phyloP scores from a whole-genome alignment of 805 yeast species.

The Wickerhamomyces bovis region DNA sequence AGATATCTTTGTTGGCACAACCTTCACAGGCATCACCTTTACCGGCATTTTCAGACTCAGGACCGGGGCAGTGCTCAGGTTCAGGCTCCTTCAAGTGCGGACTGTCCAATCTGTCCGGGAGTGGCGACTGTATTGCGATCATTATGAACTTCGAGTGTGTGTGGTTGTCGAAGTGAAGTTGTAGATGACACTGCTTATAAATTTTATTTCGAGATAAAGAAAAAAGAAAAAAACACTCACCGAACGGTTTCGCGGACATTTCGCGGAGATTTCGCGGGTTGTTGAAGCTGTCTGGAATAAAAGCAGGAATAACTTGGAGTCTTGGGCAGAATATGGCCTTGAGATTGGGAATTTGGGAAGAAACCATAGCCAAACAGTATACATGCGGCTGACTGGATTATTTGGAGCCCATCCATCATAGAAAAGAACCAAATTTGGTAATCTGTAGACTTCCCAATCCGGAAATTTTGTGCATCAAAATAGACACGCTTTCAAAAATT shows the following conservation, averaged over 20 bases:
- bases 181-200: background rate
- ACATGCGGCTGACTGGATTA: background rate
- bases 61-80: conserved; percentile 99
- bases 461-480: conserved; percentile 4
- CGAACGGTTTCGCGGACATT: background rate
- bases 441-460: conserved; percentile 13
- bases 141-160: background rate
- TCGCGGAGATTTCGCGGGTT: background rate
- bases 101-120: conserved; percentile 5
- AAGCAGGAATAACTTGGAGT: background rate
- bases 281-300: background rate
- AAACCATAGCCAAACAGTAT: background rate
- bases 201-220: background rate
- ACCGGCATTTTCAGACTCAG: conserved; percentile 92
- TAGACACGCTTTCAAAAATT: background rate
- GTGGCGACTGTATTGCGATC: conserved; percentile 4
- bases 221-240: background rate
- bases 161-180: background rate
- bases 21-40: conserved; percentile 90
- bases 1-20: conserved; percentile 88
- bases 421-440: conserved; percentile 11
- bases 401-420: background rate
- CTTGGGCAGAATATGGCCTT: background rate
- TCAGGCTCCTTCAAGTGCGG: conserved; percentile 54
- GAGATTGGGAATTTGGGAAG: background rate